Evolutionary conservation across 2,329 filamentous ascomycete species (phyloP).

Genomic region (Lachnum nothofagi): DNA sequence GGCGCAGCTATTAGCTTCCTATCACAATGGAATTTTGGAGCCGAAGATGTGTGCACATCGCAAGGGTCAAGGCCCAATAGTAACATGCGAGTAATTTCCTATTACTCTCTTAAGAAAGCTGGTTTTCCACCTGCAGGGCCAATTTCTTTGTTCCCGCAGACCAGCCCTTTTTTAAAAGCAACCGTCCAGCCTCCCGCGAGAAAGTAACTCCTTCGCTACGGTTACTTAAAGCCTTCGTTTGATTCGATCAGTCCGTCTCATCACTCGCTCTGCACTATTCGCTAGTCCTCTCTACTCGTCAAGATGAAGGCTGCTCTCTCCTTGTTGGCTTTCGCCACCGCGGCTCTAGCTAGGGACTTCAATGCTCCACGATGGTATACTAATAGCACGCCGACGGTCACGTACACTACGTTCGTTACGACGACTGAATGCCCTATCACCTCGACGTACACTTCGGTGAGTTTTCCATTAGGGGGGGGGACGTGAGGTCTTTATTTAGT

Average conservation of each 20-base stretch:
- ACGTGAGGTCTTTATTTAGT: not conserved
- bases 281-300: constrained; percentile 6
- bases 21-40: not conserved
- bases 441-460: constrained; percentile 19
- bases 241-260: constrained; percentile 8
- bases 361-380: no score
- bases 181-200: constrained; percentile 21
- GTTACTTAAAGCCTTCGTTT: constrained; percentile 33
- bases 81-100: not conserved
- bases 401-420: constrained; percentile 20
- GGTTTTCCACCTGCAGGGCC: constrained; percentile 17
- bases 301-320: constrained; percentile 29
- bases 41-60: constrained; percentile 1
- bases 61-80: not conserved
- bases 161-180: constrained; percentile 22
- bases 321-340: constrained; percentile 25
- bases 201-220: constrained; percentile 43
- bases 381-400: constrained; percentile 9
- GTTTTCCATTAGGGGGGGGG: not conserved
- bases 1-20: not conserved
- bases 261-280: constrained; percentile 11
- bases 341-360: constrained; percentile 19
- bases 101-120: constrained; percentile 19
- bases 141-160: constrained; percentile 19
- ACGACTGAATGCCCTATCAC: constrained; percentile 25